Evolutionary conservation across 2,329 filamentous ascomycete species (phyloP), one percentile per base, ranked within the genome.

Genomic region (Penicillium sp.): DNA sequence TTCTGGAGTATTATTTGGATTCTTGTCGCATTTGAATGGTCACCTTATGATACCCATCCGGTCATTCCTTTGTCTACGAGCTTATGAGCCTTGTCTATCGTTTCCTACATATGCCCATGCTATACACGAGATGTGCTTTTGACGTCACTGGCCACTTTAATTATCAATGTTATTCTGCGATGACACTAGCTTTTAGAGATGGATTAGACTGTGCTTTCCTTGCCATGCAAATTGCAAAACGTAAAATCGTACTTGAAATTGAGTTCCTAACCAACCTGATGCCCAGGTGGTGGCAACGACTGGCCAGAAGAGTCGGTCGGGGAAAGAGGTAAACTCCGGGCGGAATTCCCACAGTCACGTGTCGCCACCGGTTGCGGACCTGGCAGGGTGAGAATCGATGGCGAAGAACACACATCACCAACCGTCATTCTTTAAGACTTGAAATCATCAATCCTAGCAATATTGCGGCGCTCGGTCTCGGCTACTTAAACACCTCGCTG

Each of bases 41-140:
- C 49, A 46, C 35, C 44, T 26, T 29, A 64, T 60, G 64, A 66
- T 66, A 66, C 64, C 64, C 64, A 58, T 58, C 57, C 52, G 49
- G 23, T 66, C 58, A 31, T 59, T 66, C 47, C 19, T 44, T 55
- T 56, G 41, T 17, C 21, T 48, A 31, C 48, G 29, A 26, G 47
- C 26, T 54, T 48, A 13, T 13, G 13, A 26, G 35, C 17, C 23
- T 56, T 56, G 19, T 13, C 11, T 49, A 53, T n/a, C 38, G 44
- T 35, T 49, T 44, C 29, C 15, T 50, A 8, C 41, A n/a, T 49
- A 44, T 26, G 47, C 30, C 46, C 31, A n/a, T 26, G 19, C 7
- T 29, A 30, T 45, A 44, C 47, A 50, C 31, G 50, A 41, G 26
- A 46, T 46, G 45, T 53, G 47, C 38, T 52, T 60, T 41, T 55